Evolutionary conservation across 2,329 filamentous ascomycete genomes (phyloP), one percentile per base, ranked within the genome.

Genomic region (Clarireedia hainanense): DNA sequence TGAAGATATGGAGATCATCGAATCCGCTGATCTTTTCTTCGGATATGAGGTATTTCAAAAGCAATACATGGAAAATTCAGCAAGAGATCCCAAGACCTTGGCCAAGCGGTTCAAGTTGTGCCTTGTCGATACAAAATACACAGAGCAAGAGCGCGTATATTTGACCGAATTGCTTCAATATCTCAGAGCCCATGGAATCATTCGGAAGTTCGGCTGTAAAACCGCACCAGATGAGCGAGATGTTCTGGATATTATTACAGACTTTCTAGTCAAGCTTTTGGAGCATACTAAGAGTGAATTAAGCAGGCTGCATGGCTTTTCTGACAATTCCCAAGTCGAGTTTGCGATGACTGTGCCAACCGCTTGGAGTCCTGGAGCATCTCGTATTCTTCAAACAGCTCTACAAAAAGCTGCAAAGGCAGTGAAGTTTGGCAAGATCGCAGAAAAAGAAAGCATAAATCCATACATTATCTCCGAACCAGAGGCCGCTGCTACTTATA

Each of bases 391-490:
- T 5, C 57, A 63, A 30, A 40, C 23, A 30, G 50, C 53, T 2
- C 30, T 62, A 6, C 49, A 57, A 51, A 43, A 17, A 26, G 26
- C 36, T 7, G 23, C 14, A 5, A 20, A 34, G 40, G 60, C 58
- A 3, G 54, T 60, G 7, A 17, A 36, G 2, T 20, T 46, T 9
- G 43, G 57, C 1, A 59, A 65, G 27, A 50, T 66, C 5, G 12
- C 39, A 1, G 14, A 17, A n/a, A 17, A 45, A 6, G 17, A 24
- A 4, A 17, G 9, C 5, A 0, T 52, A 2, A 10, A 24, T 6
- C 42, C 50, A 17, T 68, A 66, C 40, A 63, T 67, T 26, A 61
- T 65, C 0, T 64, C 61, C 1, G 67, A 68, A 40, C 67, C 67
- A 6, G 64, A 67, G 56, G 65, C 64, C 7, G 66, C 65, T 9